phyloP scores from a whole-genome alignment of 2,329 filamentous ascomycete genomes.

The Alternaria hordeiaustralica region DNA sequence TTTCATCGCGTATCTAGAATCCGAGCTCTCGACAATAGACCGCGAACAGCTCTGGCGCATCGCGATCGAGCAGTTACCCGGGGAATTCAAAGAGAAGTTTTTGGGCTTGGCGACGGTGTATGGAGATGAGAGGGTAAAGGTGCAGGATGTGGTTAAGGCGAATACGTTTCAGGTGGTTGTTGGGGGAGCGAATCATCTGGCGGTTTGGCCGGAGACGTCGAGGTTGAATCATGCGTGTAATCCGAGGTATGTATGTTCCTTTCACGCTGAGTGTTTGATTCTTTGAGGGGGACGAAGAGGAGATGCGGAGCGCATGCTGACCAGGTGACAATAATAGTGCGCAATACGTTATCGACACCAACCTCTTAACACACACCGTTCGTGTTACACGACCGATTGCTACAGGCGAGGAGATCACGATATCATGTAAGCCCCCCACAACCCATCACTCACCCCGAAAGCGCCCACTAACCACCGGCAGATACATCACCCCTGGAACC shows the following conservation, averaged over 20 bases:
- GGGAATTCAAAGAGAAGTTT: conserved; percentile 20
- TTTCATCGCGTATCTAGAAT: conserved; percentile 39
- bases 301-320: neutral
- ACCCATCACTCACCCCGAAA: neutral
- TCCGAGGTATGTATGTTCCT: conserved; percentile 33
- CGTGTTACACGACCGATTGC: conserved; percentile 44
- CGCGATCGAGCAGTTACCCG: conserved; percentile 37
- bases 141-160: conserved; percentile 45
- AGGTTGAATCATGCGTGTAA: conserved; percentile 52
- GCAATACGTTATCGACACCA: conserved; percentile 49
- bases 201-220: conserved; percentile 49
- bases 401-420: conserved; percentile 50
- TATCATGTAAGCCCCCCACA: conserved; percentile 40
- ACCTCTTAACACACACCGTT: conserved; percentile 50
- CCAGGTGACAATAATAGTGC: conserved; percentile 40
- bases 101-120: conserved; percentile 35
- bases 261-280: too few species aligned
- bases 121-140: conserved; percentile 28
- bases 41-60: conserved; percentile 37
- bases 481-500: conserved; percentile 48
- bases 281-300: neutral
- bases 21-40: conserved; percentile 32
- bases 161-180: conserved; percentile 44
- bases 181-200: conserved; percentile 38
- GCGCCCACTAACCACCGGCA: conserved; percentile 11